Base-by-base conservation (phyloP, 2,329 filamentous ascomycete genomes). In the Harringtonia lauricola region DNA sequence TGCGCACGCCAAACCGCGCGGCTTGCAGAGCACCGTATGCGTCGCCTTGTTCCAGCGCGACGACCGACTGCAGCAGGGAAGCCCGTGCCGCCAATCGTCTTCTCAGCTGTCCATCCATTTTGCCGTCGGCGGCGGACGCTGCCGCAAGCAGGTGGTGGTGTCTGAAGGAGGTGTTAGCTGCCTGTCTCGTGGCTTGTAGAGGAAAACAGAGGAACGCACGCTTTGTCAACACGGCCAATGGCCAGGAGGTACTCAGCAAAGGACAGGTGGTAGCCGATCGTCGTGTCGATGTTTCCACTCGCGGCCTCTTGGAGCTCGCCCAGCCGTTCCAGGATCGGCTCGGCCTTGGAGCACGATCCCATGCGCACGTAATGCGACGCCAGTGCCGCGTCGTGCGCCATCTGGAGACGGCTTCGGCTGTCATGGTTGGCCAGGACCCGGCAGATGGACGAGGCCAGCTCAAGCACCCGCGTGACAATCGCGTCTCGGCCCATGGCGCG, bases 171-270 rank as follows among this genome's bases (percentile, higher is more conserved):
- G 2, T 18, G 41, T 30, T 36, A 39, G 26, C 12, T 3, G 15
- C 12, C 3, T n/a, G 21, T 9, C 6, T 6, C 22, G 13, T 39
- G 14, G 28, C 30, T 8, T 8, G 13, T 28, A 18, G 13, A 36
- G 41, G 18, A 13, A 7, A n/a, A 18, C 17, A 35, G 15, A 10
- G 13, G 2, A 35, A 62, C 61, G 55, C 56, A 68, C 57, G 76
- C 82, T 60, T 83, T 79, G 10, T 79, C 71, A 15, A 75, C 63
- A 40, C 79, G 77, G 10, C 82, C 83, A 13, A 81, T 72, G 2
- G 75, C 74, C 17, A 89, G 65, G 24, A 81, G 68, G 57, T 88
- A 87, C 57, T 94, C 86, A 1, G 84, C 80, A 48, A 81, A 79
- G 0, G 79, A 76, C 8, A 95, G 63, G 50, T 88, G 74, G 58